Conservation (phyloP, 768 basidiomycete genomes). For the Psilocybe sp. region DNA sequence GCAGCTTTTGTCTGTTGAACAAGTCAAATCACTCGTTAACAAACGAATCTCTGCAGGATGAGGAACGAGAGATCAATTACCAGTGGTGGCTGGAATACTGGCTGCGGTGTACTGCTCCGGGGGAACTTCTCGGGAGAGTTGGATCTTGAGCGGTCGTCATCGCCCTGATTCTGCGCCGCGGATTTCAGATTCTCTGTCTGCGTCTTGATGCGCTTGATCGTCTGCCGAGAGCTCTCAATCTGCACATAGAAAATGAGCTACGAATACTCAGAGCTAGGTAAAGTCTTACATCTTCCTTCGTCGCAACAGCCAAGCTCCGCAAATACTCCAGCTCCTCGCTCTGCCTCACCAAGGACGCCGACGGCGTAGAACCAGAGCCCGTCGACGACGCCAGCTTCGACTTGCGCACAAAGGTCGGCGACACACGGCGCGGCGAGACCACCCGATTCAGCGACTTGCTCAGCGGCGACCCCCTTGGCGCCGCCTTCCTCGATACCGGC, state of each 20-base stretch:
- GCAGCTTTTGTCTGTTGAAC: slow-evolving; percentile 63
- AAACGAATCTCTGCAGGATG: not conserved
- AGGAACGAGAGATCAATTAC: slow-evolving; percentile 27
- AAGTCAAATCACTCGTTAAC: not conserved
- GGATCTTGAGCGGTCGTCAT: slow-evolving; percentile 40
- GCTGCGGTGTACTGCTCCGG: slow-evolving; percentile 38
- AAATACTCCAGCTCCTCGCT: slow-evolving; percentile 44
- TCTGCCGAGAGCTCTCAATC: slow-evolving; percentile 70
- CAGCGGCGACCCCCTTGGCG: slow-evolving; percentile 52
- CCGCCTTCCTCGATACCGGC: slow-evolving; percentile 31
- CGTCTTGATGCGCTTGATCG: slow-evolving; percentile 72
- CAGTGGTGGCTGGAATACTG: slow-evolving; percentile 30
- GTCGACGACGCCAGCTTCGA: slow-evolving; percentile 29
- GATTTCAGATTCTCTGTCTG: slow-evolving; percentile 53
- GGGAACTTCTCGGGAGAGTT: slow-evolving; percentile 57
- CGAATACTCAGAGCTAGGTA: not conserved
- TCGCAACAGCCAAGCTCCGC: slow-evolving; percentile 46
- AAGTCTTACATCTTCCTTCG: slow-evolving; percentile 62
- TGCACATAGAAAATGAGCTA: slow-evolving; percentile 24
- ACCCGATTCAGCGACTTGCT: slow-evolving; percentile 41
- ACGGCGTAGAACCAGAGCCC: slow-evolving; percentile 24
- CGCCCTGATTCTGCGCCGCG: slow-evolving; percentile 16
- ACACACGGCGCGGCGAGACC: slow-evolving; percentile 50
- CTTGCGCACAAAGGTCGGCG: slow-evolving; percentile 45
- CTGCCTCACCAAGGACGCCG: slow-evolving; percentile 25